These are phyloP conservation scores for Trichosanthes truncata DNA, from an alignment of 306 rosid species.

Conservation along the genomic window DNA sequence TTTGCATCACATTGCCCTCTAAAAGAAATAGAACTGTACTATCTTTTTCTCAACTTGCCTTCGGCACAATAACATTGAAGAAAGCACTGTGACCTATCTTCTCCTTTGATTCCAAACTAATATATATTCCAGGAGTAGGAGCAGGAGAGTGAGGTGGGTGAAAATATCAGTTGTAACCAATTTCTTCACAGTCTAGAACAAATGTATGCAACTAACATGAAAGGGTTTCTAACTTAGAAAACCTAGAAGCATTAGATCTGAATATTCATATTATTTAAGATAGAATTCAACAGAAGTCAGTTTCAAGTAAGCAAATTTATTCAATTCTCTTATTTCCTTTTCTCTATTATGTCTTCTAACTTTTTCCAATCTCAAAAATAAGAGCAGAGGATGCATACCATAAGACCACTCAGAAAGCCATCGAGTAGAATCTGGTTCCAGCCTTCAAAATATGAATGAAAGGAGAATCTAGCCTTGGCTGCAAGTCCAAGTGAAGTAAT, in stretches of 20 bases:
- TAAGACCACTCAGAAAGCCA: constrained; percentile 65
- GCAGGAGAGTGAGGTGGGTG: background rate
- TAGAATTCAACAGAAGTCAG: background rate
- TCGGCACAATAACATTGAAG: background rate
- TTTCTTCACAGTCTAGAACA: background rate
- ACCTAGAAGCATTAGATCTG: background rate
- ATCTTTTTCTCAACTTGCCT: background rate
- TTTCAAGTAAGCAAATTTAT: background rate
- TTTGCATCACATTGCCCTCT: too few relatives aligned
- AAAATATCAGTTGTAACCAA: background rate
- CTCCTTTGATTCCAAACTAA: background rate
- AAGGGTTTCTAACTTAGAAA: background rate
- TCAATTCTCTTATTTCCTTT: background rate
- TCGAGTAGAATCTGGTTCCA: constrained; percentile 62
- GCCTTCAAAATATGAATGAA: constrained; percentile 50
- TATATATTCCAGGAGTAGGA: background rate
- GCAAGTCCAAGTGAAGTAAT: constrained; percentile 56
- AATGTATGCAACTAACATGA: background rate
- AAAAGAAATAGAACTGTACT: background rate
- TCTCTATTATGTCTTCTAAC: too few relatives aligned
- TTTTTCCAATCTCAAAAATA: background rate
- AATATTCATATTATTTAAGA: background rate
- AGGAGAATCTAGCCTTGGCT: constrained; percentile 58
- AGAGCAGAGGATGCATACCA: constrained; percentile 34
- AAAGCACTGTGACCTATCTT: background rate